Evolutionary conservation across 352 stramenopile genomes (phyloP).

Genomic region (Peronospora belbahrii): DNA sequence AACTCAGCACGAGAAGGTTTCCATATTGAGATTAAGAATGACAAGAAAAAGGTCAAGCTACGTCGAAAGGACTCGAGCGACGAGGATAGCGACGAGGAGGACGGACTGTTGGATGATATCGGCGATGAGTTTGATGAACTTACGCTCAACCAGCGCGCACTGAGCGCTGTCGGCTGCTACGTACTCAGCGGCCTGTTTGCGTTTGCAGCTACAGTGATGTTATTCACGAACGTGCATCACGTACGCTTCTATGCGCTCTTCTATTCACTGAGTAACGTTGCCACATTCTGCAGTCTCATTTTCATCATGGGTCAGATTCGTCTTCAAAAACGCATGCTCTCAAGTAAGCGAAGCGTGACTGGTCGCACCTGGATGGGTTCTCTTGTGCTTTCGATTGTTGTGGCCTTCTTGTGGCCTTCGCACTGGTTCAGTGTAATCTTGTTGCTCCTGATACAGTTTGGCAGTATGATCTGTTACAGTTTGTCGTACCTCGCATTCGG

Average conservation of each 20-base stretch:
- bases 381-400: slow-evolving; percentile 32
- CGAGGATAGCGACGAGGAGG: slow-evolving; percentile 31
- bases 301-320: slow-evolving; percentile 37
- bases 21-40: slow-evolving; percentile 32
- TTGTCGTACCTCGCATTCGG: slow-evolving; percentile 42
- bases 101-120: slow-evolving; percentile 31
- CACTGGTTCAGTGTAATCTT: slow-evolving; percentile 45
- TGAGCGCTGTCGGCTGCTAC: slow-evolving; percentile 32
- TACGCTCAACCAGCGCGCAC: slow-evolving; percentile 34
- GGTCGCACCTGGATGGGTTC: slow-evolving; percentile 35
- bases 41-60: slow-evolving; percentile 24
- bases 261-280: slow-evolving; percentile 39
- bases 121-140: slow-evolving; percentile 31
- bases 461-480: slow-evolving; percentile 54
- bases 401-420: slow-evolving; percentile 36
- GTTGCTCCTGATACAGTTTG: slow-evolving; percentile 43
- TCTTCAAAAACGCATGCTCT: slow-evolving; percentile 36
- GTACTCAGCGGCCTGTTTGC: slow-evolving; percentile 28
- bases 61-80: slow-evolving; percentile 29
- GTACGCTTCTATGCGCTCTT: slow-evolving; percentile 37
- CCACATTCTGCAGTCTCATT: slow-evolving; percentile 34
- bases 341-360: slow-evolving; percentile 24
- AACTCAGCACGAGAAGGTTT: slow-evolving; percentile 26
- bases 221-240: slow-evolving; percentile 33
- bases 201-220: slow-evolving; percentile 29